Base-by-base conservation (phyloP, 208 protist species). In the Acanthamoeba rhysodes region DNA sequence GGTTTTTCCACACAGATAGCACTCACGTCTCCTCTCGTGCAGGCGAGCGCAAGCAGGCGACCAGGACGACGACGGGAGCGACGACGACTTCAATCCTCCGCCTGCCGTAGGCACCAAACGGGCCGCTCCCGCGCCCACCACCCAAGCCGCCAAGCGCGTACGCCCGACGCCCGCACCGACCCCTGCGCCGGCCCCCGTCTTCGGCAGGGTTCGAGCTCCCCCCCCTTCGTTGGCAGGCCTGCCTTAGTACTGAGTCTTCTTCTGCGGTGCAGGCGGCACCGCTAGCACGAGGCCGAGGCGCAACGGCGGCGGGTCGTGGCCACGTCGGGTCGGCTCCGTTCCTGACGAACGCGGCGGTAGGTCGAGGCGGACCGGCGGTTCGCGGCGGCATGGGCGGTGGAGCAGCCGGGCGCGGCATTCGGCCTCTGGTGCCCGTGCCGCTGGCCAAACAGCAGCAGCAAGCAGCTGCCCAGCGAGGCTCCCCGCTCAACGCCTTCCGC, bases 401-500 rank as follows among this genome's bases (percentile, higher is more conserved):
- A 55, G 74, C 37, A 14, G 74, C 74, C 9, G 74, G 41, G 22
- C 74, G 74, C 45, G 74, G 74, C 37, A 84, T 84, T 27, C 29
- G 74, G 22, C 74, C 74, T 24, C 45, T 84, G 29, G 45, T 84
- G 16, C 74, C 74, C 9, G 37, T 84, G 4, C 74, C 74, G 20
- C 37, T 84, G 16, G 74, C 74, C 74, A 84, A 53, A 41, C 74
- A 84, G 74, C 74, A 84, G 37, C 74, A 82, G 29, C 72, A 82
- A 45, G 45, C n/a, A 45, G 70, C 70, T 22, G 45, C 74, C 18
- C 24, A 37, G 66, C 66, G 66, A 37, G 66, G 66, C 18, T 84
- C 74, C 37, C 74, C 74, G 7, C 74, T 84, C 74, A 84, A 84
- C 74, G 74, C 74, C 10, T 84, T 84, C 74, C 74, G 32, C 74